A percentile compares a stretch with the other conserved stretches of the same genome.
Evolutionary conservation across 2,329 filamentous ascomycete genomes (phyloP).

Genomic region (Colletotrichum truncatum): DNA sequence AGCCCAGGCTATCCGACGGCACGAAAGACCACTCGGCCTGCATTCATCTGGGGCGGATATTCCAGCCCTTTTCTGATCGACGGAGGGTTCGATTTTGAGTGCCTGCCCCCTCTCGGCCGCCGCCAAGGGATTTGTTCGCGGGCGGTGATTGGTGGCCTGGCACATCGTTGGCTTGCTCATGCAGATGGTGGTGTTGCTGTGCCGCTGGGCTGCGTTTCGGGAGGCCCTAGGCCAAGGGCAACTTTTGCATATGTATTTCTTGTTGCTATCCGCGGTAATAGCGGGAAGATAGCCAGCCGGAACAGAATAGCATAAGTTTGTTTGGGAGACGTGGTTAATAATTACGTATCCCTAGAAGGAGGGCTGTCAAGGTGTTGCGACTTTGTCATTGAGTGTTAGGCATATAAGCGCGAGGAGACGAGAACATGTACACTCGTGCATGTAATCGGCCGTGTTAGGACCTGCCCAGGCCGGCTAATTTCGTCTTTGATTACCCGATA

Average conservation of each 20-base stretch:
- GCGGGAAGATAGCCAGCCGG: too few species aligned
- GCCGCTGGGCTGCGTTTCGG: conserved; percentile 22
- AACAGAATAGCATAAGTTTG: too few species aligned
- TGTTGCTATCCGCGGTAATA: not conserved
- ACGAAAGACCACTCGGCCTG: not conserved
- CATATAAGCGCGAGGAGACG: too few species aligned
- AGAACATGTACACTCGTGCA: too few species aligned
- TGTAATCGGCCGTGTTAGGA: too few species aligned
- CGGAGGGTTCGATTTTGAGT: not conserved
- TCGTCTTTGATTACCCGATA: too few species aligned
- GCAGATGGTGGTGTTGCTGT: not conserved
- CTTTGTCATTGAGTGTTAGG: too few species aligned
- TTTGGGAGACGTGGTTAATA: too few species aligned
- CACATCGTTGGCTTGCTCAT: not conserved
- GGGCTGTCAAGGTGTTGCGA: too few species aligned
- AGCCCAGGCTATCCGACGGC: not conserved
- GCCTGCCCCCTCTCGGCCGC: conserved; percentile 4
- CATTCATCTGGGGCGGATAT: not conserved
- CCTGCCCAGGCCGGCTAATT: too few species aligned
- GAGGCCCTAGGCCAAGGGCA: not conserved
- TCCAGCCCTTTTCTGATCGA: not conserved
- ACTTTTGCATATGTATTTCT: not conserved
- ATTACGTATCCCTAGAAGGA: too few species aligned
- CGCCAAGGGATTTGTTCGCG: not conserved
- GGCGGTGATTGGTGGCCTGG: not conserved